Evolutionary conservation across 495 filamentous ascomycete species (phyloP).

Genomic region (Viridothelium virens): DNA sequence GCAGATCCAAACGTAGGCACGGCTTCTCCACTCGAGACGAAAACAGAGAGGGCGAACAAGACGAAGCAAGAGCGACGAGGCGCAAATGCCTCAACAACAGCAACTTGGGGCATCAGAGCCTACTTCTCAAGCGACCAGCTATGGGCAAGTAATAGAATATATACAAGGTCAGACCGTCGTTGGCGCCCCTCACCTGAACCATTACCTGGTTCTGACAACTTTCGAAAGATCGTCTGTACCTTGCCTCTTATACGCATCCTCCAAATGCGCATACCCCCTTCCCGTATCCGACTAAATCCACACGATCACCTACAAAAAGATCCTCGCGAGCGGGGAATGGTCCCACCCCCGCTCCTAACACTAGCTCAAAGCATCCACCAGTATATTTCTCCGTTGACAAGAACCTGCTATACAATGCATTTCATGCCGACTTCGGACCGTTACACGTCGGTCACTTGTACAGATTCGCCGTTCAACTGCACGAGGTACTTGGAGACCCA

Average conservation of each 20-base stretch:
- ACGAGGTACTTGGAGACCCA: constrained; percentile 85
- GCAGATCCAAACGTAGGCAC: constrained; percentile 3
- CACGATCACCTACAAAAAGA: constrained; percentile 66
- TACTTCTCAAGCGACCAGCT: constrained; percentile 40
- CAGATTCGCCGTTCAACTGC: constrained; percentile 87
- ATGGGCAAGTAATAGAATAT: constrained; percentile 70
- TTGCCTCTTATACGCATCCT: constrained; percentile 80
- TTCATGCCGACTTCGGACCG: constrained; percentile 97
- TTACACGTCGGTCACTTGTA: constrained; percentile 96
- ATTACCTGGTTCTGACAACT: constrained; percentile 24
- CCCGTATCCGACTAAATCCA: constrained; percentile 58
- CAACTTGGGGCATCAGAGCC: constrained; percentile 17
- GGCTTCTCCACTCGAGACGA: neutral
- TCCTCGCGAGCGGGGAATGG: constrained; percentile 57
- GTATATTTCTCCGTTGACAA: constrained; percentile 96
- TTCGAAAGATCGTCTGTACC: constrained; percentile 76
- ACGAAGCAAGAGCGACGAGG: constrained; percentile 15
- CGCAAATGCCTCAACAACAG: constrained; percentile 23
- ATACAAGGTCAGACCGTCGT: constrained; percentile 51
- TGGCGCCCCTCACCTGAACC: neutral
- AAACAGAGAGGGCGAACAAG: constrained; percentile 5
- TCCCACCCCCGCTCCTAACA: constrained; percentile 36
- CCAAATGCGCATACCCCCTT: constrained; percentile 77
- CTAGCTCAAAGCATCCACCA: constrained; percentile 51
- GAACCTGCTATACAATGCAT: constrained; percentile 88